Evolutionary conservation across 495 filamentous ascomycete genomes (phyloP).

Genomic region (Penicillium riverlandense): DNA sequence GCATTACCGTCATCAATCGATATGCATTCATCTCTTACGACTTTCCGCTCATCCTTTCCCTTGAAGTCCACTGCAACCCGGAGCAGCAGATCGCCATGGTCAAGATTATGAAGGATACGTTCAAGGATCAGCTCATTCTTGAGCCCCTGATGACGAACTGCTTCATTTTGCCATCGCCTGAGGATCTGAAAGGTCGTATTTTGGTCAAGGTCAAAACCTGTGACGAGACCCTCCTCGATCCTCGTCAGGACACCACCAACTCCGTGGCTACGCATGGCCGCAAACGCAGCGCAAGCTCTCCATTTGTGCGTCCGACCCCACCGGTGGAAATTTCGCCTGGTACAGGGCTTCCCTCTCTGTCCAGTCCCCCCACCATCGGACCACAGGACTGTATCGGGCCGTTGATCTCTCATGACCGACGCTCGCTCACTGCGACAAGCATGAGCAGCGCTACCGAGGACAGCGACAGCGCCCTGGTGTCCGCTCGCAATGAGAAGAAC

Average conservation of each 20-base stretch:
- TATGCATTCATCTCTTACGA: conserved; percentile 79
- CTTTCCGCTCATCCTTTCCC: conserved; percentile 86
- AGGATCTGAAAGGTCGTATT: conserved; percentile 74
- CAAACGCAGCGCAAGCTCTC: conserved; percentile 74
- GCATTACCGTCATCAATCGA: conserved; percentile 84
- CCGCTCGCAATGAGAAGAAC: conserved; percentile 40
- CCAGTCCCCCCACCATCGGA: conserved; percentile 50
- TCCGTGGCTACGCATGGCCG: conserved; percentile 49
- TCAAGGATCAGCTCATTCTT: conserved; percentile 69
- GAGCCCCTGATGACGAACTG: conserved; percentile 62
- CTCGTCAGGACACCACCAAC: conserved; percentile 29
- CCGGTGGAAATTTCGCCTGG: conserved; percentile 45
- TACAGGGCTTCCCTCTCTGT: conserved; percentile 45
- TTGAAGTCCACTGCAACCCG: conserved; percentile 87
- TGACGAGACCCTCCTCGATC: conserved; percentile 31
- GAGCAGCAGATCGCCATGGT: conserved; percentile 85
- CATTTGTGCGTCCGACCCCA: conserved; percentile 52
- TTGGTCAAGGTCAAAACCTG: conserved; percentile 88
- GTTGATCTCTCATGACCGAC: conserved; percentile 38
- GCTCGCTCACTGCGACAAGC: conserved; percentile 49
- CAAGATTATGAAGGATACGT: conserved; percentile 76
- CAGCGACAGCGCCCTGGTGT: conserved; percentile 44
- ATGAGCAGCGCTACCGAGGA: conserved; percentile 58
- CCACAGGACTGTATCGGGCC: conserved; percentile 30
- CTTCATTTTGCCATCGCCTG: conserved; percentile 69